These are phyloP conservation scores for Gnaphalium uliginosum DNA, from an alignment of 129 eudicot genomes.

Conservation along the genomic window DNA sequence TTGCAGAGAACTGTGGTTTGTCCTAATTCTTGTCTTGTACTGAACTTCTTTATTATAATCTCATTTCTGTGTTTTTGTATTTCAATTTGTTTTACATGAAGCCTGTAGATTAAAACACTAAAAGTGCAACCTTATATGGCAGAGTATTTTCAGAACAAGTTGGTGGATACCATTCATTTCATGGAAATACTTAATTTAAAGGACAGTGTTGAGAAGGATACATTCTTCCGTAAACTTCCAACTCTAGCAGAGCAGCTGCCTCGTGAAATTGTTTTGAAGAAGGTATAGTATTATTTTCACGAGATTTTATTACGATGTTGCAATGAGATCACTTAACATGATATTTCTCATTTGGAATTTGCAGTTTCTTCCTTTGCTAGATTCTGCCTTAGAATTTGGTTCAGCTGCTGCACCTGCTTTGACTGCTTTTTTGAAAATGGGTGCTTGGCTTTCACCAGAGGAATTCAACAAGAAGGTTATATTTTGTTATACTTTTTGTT, in stretches of 20 bases:
- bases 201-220: conserved; percentile 96
- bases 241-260: conserved; percentile 96
- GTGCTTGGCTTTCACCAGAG: conserved; percentile 91
- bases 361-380: conserved; percentile 89
- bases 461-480: conserved; percentile 71
- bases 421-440: conserved; percentile 87
- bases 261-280: conserved; percentile 87
- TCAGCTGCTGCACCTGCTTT: conserved; percentile 98
- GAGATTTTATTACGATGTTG: conserved; percentile 10
- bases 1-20: conserved; percentile 90
- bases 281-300: conserved; percentile 44
- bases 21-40: conserved; percentile 20
- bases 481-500: conserved; percentile 10
- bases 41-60: neutral
- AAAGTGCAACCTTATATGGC: conserved; percentile 32
- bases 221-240: conserved; percentile 96
- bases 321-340: conserved; percentile 7
- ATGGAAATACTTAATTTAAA: conserved; percentile 96
- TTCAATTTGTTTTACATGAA: conserved; percentile 10
- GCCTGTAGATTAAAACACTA: conserved; percentile 20
- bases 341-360: conserved; percentile 12
- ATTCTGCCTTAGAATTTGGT: conserved; percentile 93
- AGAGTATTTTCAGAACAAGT: conserved; percentile 98
- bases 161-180: conserved; percentile 96
- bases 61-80: conserved; percentile 9